Conservation (phyloP, 2,329 filamentous ascomycete species). For the Diaporthe eres region DNA sequence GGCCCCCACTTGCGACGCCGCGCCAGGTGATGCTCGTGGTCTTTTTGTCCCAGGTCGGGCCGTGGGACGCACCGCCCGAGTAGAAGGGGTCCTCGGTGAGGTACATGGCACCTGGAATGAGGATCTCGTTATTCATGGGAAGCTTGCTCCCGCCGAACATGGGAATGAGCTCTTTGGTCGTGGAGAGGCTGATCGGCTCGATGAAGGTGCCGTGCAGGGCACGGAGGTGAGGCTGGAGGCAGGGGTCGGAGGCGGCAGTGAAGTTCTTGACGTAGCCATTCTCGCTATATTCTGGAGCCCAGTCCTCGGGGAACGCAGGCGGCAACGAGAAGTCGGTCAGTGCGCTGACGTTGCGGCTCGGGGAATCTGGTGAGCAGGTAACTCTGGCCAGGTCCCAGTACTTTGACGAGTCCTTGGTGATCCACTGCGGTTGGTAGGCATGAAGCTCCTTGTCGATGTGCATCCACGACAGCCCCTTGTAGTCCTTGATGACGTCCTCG, state of each 20-base stretch:
- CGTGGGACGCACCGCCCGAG: constrained; percentile 67
- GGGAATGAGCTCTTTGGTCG: constrained; percentile 66
- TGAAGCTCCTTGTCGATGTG: constrained; percentile 49
- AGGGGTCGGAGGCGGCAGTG: constrained; percentile 67
- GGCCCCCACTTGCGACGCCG: constrained; percentile 74
- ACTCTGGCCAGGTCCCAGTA: constrained; percentile 73
- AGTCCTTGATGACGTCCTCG: constrained; percentile 59
- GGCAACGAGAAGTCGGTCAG: constrained; percentile 53
- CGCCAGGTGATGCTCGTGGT: constrained; percentile 72
- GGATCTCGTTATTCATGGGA: constrained; percentile 71
- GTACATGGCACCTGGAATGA: constrained; percentile 75
- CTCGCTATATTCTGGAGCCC: constrained; percentile 49
- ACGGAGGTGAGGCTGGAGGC: constrained; percentile 64
- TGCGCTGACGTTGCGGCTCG: constrained; percentile 56
- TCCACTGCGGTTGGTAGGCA: constrained; percentile 64
- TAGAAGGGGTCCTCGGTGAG: constrained; percentile 71
- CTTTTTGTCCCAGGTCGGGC: constrained; percentile 72
- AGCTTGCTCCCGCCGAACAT: constrained; percentile 73
- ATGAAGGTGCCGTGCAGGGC: constrained; percentile 67
- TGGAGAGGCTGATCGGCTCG: constrained; percentile 63
- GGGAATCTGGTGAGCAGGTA: constrained; percentile 70
- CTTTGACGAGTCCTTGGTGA: constrained; percentile 56
- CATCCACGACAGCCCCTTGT: constrained; percentile 56
- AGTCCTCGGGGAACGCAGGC: constrained; percentile 43
- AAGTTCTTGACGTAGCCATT: constrained; percentile 69